A percentile compares a stretch with the other conserved stretches of the same genome.
These are phyloP conservation scores for Volvariella surrecta DNA, from an alignment of 1,284 basidiomycete genomes.

Conservation along the genomic window DNA sequence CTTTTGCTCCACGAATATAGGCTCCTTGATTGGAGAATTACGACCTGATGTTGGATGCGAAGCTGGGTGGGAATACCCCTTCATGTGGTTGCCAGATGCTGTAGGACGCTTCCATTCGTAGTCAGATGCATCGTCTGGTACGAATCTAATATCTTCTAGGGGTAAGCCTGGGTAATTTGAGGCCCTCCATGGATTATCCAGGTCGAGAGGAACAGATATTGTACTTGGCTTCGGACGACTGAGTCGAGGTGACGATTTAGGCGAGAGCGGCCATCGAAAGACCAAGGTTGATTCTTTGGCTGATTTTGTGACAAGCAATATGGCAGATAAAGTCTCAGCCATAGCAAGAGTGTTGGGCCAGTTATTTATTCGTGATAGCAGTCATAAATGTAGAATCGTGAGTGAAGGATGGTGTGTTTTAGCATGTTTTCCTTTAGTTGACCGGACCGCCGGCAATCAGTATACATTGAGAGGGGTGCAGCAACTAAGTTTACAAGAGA, in stretches of 20 bases:
- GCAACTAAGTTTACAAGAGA: too few species aligned
- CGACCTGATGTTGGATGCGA: constrained; percentile 32
- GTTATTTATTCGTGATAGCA: too few species aligned
- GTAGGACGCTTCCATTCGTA: constrained; percentile 50
- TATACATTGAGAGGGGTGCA: too few species aligned
- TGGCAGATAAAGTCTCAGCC: constrained; percentile 65
- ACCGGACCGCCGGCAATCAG: too few species aligned
- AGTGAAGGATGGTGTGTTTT: too few species aligned
- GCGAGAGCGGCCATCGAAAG: constrained; percentile 67
- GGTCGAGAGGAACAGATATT: constrained; percentile 35
- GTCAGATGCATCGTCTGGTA: constrained; percentile 22
- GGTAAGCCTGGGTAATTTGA: constrained; percentile 37
- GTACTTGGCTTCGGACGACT: constrained; percentile 48
- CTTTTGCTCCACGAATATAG: constrained; percentile 26
- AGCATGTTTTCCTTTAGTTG: too few species aligned
- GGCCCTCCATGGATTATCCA: constrained; percentile 66
- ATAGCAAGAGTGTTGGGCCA: constrained; percentile 23
- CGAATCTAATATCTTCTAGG: constrained; percentile 14
- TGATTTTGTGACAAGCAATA: constrained; percentile 69
- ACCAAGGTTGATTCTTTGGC: constrained; percentile 66
- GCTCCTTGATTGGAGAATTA: constrained; percentile 34
- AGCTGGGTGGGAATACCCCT: constrained; percentile 31
- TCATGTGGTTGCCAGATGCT: constrained; percentile 28
- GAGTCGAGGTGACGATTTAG: constrained; percentile 47
- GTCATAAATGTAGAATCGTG: too few species aligned